Evolutionary conservation across 805 yeast species (phyloP), one percentile per base, ranked within the genome.

Genomic region (Brettanomyces nanus): DNA sequence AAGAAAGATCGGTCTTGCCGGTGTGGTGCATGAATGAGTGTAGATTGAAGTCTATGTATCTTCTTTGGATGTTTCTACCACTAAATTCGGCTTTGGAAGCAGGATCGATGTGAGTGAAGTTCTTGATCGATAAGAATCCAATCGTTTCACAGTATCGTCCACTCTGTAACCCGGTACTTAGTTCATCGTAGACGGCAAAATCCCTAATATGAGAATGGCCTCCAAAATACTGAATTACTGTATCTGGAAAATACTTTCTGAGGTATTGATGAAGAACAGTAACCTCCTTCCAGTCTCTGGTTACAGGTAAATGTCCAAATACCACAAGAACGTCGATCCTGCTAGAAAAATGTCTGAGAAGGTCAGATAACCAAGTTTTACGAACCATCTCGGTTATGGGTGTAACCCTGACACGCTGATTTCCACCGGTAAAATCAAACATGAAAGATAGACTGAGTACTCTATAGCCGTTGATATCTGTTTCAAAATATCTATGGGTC

Each of bases 161-260:
- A 54, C 95, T 84, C 61, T 90, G 95, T n/a, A 90, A 59, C 0
- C 80, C 96, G 0, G 84, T 76, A 19, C 89, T 71, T 35, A 61
- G 63, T 2, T 65, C 61, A 52, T 90, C 97, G 36, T 78, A 65
- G 3, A 74, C 63, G 6, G 75, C 70, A 57, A 81, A 90, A 58
- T 90, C 97, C 44, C 97, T 67, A 13, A 90, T 77, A 54, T 90
- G 97, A 21, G 94, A 78, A 59, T 90, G 97, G 1, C 97, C 97
- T 1, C 97, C 97, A 59, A 90, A 80, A 49, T 82, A 85, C 55
- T 86, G 95, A 37, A 90, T 82, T 0, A 77, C 64, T 0, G 71
- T 68, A 22, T 67, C 54, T 5, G 94, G 90, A 49, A 73, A 82
- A 20, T 59, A 62, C 19, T 54, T 42, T 42, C 97, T 71, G 20